These are phyloP conservation scores for Solanum bulbocastanum DNA, from an alignment of 257 asterid genomes.

Conservation along the genomic window DNA sequence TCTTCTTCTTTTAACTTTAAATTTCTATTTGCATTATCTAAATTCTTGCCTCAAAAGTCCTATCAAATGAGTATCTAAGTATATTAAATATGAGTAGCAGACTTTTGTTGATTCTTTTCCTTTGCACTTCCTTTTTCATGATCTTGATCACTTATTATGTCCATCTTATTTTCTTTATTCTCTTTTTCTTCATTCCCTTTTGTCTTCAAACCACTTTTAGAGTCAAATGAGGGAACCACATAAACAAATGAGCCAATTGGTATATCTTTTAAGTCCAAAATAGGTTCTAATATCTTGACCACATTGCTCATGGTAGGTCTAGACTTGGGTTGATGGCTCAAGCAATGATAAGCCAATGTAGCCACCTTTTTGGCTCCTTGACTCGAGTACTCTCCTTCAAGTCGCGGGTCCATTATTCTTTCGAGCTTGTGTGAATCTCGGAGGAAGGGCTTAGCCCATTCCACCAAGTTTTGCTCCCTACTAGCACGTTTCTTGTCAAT, in stretches of 20 bases:
- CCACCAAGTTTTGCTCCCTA: slow-evolving; percentile 55
- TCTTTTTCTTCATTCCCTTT: slow-evolving; percentile 7
- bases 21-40: slow-evolving; percentile 3
- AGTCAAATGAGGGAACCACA: slow-evolving; percentile 21
- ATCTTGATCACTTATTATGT: background rate
- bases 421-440: slow-evolving; percentile 52
- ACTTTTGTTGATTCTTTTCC: slow-evolving; percentile 18
- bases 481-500: slow-evolving; percentile 43
- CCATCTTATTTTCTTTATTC: background rate
- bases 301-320: slow-evolving; percentile 64
- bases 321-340: slow-evolving; percentile 37
- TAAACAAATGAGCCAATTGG: slow-evolving; percentile 51
- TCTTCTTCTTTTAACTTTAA: too few species aligned
- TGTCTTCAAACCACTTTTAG: background rate
- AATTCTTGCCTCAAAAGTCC: slow-evolving; percentile 8
- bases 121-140: background rate
- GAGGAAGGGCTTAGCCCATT: slow-evolving; percentile 65
- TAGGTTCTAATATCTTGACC: slow-evolving; percentile 44
- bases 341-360: slow-evolving; percentile 53
- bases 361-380: slow-evolving; percentile 66
- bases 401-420: slow-evolving; percentile 47
- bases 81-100: slow-evolving; percentile 19
- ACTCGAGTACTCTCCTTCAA: slow-evolving; percentile 58
- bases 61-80: slow-evolving; percentile 34
- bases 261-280: slow-evolving; percentile 30